Conservation (phyloP, 768 basidiomycete species). For the Suillus lakei region DNA sequence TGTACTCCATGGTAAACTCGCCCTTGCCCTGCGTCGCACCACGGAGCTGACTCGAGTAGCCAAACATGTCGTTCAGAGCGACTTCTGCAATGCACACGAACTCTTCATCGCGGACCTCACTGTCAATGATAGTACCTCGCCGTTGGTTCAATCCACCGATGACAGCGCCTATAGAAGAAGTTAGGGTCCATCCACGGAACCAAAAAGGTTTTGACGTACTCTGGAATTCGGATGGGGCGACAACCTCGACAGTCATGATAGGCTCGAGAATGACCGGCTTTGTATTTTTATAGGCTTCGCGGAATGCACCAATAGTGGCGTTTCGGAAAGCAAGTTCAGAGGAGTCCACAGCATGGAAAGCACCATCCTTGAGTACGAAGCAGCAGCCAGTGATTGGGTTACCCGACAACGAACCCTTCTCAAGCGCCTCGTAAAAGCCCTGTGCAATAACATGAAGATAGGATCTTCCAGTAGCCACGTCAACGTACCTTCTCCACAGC, state of each 20-base stretch:
- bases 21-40: constrained; percentile 98
- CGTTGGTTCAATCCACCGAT: constrained; percentile 94
- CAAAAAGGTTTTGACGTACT: constrained; percentile 45
- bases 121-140: constrained; percentile 92
- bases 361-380: constrained; percentile 90
- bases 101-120: constrained; percentile 96
- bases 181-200: constrained; percentile 9
- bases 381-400: constrained; percentile 86
- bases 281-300: constrained; percentile 82
- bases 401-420: constrained; percentile 89
- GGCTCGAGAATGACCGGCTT: constrained; percentile 89
- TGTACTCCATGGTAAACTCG: constrained; percentile 82
- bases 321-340: constrained; percentile 95
- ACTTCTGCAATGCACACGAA: constrained; percentile 93
- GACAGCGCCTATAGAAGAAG: constrained; percentile 61
- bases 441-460: constrained; percentile 32
- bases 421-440: constrained; percentile 95
- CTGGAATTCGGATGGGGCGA: constrained; percentile 96
- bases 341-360: constrained; percentile 92
- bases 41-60: constrained; percentile 90
- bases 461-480: neutral
- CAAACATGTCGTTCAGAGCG: constrained; percentile 97
- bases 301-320: constrained; percentile 90
- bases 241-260: constrained; percentile 98
- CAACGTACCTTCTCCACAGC: constrained; percentile 85